Evolutionary conservation across 2,329 filamentous ascomycete species (phyloP).

Genomic region (Claviceps fusiformis): DNA sequence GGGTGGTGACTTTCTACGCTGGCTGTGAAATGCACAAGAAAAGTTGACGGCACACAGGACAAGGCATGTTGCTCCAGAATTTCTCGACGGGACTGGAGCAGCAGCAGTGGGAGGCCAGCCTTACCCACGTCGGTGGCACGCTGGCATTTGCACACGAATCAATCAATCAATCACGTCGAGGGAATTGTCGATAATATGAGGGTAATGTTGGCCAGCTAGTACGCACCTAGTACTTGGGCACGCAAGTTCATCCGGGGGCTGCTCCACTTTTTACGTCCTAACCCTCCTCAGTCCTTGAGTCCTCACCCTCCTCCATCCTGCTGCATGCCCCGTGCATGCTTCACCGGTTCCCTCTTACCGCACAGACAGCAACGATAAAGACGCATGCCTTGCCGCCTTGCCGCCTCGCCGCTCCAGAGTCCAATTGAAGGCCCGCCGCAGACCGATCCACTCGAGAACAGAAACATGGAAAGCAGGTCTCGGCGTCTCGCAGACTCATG

Average conservation of each 20-base stretch:
- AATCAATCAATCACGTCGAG: no score
- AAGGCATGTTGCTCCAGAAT: background rate
- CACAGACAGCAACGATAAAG: background rate
- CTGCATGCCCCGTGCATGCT: background rate
- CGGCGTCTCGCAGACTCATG: background rate
- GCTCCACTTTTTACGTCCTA: no score
- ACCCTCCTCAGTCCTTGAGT: no score
- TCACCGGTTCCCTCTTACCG: background rate
- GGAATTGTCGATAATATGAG: no score
- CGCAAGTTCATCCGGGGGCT: no score
- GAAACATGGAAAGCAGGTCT: background rate
- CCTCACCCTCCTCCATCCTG: no score
- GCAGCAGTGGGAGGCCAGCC: background rate
- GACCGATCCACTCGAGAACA: background rate
- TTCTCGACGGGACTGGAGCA: background rate
- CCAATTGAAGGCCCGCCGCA: background rate
- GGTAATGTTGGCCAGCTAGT: no score
- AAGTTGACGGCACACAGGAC: background rate
- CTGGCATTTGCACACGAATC: background rate
- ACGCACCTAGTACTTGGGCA: no score
- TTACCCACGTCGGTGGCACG: background rate
- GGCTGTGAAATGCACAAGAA: background rate
- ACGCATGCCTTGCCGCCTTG: background rate
- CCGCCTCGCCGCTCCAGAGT: background rate
- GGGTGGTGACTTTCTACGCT: background rate